Conservation (phyloP, 2,329 filamentous ascomycete genomes). For the Dothidotthia symphoricarpi region DNA sequence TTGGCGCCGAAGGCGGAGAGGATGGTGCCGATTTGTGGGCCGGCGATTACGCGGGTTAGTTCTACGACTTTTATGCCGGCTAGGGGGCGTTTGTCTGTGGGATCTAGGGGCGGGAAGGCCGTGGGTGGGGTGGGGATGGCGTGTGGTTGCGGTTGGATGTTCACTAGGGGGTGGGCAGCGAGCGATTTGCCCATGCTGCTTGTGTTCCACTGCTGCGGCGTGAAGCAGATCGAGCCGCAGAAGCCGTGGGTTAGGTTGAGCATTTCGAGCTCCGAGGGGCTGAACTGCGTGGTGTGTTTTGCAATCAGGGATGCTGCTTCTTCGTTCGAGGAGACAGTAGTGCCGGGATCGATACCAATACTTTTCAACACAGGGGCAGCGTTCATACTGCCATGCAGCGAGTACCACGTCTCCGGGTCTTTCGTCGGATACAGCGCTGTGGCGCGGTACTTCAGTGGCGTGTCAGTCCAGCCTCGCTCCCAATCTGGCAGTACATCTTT, state of each 20-base stretch:
- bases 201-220: constrained; percentile 46
- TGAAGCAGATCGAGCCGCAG: constrained; percentile 47
- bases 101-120: constrained; percentile 33
- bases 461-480: constrained; percentile 41
- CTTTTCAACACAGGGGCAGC: constrained; percentile 45
- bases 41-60: constrained; percentile 44
- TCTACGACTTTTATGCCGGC: constrained; percentile 42
- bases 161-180: constrained; percentile 46
- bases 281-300: constrained; percentile 32
- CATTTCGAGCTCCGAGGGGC: constrained; percentile 23
- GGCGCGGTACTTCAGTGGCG: constrained; percentile 41
- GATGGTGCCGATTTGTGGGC: constrained; percentile 39
- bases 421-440: constrained; percentile 47
- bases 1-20: constrained; percentile 45
- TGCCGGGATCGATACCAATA: constrained; percentile 46
- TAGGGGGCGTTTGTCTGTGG: constrained; percentile 35
- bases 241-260: constrained; percentile 18
- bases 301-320: constrained; percentile 24
- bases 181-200: constrained; percentile 48
- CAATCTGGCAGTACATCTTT: constrained; percentile 38
- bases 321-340: constrained; percentile 11
- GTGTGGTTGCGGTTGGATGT: constrained; percentile 36
- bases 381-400: constrained; percentile 52
- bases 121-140: constrained; percentile 19
- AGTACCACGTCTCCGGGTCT: constrained; percentile 49